A percentile compares a stretch with the other conserved stretches of the same genome.
Conservation (phyloP, 371 early-diverging fungal species). For the Apophysomyces ossiformis region DNA sequence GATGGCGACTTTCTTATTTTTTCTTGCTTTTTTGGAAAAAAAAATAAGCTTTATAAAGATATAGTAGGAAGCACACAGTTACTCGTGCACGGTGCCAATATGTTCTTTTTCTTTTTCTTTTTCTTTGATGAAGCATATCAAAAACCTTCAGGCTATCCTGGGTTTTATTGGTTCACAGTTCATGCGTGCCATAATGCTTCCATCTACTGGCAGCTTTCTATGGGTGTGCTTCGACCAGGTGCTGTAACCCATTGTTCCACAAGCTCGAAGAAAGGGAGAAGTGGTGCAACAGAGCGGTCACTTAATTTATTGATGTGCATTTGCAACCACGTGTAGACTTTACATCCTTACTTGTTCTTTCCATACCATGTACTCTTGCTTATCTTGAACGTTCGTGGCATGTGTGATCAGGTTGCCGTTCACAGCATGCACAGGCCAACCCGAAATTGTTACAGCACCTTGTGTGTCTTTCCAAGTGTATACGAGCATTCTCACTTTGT, state of each 20-base stretch:
- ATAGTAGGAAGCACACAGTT: not conserved
- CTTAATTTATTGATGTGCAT: constrained; percentile 7
- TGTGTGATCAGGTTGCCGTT: constrained; percentile 33
- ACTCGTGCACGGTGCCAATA: not conserved
- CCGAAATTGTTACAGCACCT: constrained; percentile 36
- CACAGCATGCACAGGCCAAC: constrained; percentile 46
- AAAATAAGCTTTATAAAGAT: constrained; percentile 3
- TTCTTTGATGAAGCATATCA: not conserved
- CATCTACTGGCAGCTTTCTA: not conserved
- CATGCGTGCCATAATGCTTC: not conserved
- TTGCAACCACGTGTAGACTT: constrained; percentile 4
- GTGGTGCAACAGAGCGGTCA: not conserved
- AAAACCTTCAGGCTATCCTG: not conserved
- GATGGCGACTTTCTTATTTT: constrained; percentile 10
- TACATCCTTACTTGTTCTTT: constrained; percentile 19
- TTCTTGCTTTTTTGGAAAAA: not conserved
- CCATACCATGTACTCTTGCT: constrained; percentile 33
- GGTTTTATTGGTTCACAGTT: not conserved
- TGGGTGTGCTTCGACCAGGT: not conserved
- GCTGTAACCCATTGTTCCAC: not conserved
- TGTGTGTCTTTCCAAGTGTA: constrained; percentile 48
- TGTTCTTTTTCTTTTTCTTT: not conserved
- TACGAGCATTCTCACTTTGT: constrained; percentile 43
- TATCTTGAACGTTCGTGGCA: not conserved
- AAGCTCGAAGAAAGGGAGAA: not conserved